Evolutionary conservation across 495 filamentous ascomycete genomes (phyloP).

Genomic region (Hypoxylon fuscum): DNA sequence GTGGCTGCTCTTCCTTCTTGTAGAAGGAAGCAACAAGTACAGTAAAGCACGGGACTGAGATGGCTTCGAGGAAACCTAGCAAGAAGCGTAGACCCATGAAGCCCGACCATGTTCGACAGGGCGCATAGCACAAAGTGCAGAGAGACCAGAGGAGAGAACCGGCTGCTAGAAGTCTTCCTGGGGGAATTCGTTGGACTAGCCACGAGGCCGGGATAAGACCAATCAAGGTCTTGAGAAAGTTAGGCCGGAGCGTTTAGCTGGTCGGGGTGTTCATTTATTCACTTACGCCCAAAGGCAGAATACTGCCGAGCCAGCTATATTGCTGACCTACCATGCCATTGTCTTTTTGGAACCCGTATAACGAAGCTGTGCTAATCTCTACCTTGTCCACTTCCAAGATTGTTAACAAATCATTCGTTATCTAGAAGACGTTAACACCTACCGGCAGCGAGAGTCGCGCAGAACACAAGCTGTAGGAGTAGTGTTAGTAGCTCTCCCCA

Average conservation of each 20-base stretch:
- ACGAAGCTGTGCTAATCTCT: constrained; percentile 50
- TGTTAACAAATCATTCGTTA: no score
- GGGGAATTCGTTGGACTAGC: constrained; percentile 51
- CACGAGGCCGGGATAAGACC: constrained; percentile 48
- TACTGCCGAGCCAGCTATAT: constrained; percentile 63
- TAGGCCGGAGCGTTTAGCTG: not conserved
- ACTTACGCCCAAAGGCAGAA: constrained; percentile 43
- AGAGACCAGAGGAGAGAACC: constrained; percentile 36
- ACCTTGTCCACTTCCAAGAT: constrained; percentile 54
- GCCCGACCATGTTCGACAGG: constrained; percentile 37
- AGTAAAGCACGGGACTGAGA: constrained; percentile 24
- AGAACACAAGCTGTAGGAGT: constrained; percentile 25
- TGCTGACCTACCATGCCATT: constrained; percentile 61
- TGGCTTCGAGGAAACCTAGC: constrained; percentile 33
- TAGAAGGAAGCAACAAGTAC: constrained; percentile 35
- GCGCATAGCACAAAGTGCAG: constrained; percentile 36
- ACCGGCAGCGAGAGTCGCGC: constrained; percentile 41
- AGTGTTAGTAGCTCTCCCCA: not conserved
- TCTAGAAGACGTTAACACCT: no score
- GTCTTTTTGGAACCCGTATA: constrained; percentile 62
- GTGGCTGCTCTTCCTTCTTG: constrained; percentile 38
- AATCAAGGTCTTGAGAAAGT: constrained; percentile 27
- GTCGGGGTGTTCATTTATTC: not conserved
- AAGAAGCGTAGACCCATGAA: constrained; percentile 43
- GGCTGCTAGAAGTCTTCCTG: constrained; percentile 49